A percentile compares a stretch with the other conserved stretches of the same genome.
Conservation (phyloP, 2,329 filamentous ascomycete genomes). For the Venturia carpophila region DNA sequence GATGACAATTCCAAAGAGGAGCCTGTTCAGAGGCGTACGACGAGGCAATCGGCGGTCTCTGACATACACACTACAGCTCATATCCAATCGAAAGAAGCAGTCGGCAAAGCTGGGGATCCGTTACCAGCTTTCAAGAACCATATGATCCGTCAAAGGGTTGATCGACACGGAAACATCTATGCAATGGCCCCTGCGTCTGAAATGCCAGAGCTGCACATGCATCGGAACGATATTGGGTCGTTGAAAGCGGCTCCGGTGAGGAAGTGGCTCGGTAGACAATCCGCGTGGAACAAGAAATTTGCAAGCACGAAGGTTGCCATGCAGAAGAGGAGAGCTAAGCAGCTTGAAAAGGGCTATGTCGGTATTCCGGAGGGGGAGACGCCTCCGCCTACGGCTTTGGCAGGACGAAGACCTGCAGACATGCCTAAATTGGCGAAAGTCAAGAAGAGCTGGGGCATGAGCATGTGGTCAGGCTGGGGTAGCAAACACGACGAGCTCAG, state of each 20-base stretch:
- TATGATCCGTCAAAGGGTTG: slow-evolving; percentile 88
- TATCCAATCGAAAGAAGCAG: slow-evolving; percentile 23
- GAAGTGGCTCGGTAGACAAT: slow-evolving; percentile 74
- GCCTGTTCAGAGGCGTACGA: slow-evolving; percentile 16
- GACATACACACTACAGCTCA: slow-evolving; percentile 4
- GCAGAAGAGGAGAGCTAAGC: slow-evolving; percentile 64
- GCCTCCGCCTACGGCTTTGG: slow-evolving; percentile 78
- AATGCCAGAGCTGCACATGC: slow-evolving; percentile 58
- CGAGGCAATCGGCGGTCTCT: slow-evolving; percentile 22
- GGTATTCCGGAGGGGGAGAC: slow-evolving; percentile 56
- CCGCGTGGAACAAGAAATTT: slow-evolving; percentile 66
- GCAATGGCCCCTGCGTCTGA: slow-evolving; percentile 57
- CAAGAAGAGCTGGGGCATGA: slow-evolving; percentile 63
- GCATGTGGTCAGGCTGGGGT: slow-evolving; percentile 80
- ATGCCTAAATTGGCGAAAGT: slow-evolving; percentile 47
- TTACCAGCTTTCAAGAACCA: slow-evolving; percentile 71
- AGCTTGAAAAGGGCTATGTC: slow-evolving; percentile 64
- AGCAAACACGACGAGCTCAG: slow-evolving; percentile 79
- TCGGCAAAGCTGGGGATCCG: slow-evolving; percentile 81
- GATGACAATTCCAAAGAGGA: slow-evolving; percentile 7
- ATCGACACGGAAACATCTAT: slow-evolving; percentile 66
- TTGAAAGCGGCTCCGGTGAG: slow-evolving; percentile 71
- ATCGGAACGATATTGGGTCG: slow-evolving; percentile 60
- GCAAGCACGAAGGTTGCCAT: slow-evolving; percentile 59
- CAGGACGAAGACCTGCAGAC: slow-evolving; percentile 50